These are phyloP conservation scores for Trichoderma breve DNA, from an alignment of 2,329 filamentous ascomycete genomes.

Conservation along the genomic window DNA sequence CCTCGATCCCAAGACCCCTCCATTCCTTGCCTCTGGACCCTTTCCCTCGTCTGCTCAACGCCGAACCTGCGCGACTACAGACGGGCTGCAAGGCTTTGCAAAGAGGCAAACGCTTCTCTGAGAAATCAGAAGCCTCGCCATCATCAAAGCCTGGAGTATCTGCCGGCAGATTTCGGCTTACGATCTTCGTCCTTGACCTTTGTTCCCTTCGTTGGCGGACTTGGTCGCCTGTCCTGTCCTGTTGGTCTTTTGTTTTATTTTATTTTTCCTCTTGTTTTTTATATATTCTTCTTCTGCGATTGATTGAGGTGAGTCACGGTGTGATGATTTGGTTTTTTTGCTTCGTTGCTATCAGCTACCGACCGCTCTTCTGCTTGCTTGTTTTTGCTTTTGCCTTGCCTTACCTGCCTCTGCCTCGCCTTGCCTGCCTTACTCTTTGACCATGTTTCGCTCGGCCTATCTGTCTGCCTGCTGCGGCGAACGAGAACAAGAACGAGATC, in stretches of 20 bases:
- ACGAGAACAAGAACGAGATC: neutral
- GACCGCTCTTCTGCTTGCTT: neutral
- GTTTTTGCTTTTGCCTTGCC: neutral
- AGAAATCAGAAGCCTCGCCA: conserved; percentile 2
- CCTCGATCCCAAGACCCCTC: conserved; percentile 21
- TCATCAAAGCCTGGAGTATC: neutral
- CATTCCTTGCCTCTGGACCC: conserved; percentile 20
- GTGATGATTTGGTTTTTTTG: neutral
- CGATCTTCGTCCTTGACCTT: neutral
- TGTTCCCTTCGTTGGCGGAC: neutral
- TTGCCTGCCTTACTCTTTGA: neutral
- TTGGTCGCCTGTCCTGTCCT: neutral
- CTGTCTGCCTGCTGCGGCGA: neutral
- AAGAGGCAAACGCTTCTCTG: neutral
- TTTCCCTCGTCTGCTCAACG: conserved; percentile 20
- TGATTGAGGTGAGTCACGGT: conserved; percentile 19
- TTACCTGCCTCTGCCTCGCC: neutral
- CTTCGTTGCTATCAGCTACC: neutral
- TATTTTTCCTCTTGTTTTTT: neutral
- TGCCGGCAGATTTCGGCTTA: conserved; percentile 17
- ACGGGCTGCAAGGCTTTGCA: conserved; percentile 18
- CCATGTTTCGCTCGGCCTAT: conserved; percentile 1
- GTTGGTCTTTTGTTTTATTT: neutral
- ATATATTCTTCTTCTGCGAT: neutral
- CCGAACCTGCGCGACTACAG: conserved; percentile 17